Base-by-base conservation (phyloP, 1,284 basidiomycete genomes). In the Ceratobasidium sp. region DNA sequence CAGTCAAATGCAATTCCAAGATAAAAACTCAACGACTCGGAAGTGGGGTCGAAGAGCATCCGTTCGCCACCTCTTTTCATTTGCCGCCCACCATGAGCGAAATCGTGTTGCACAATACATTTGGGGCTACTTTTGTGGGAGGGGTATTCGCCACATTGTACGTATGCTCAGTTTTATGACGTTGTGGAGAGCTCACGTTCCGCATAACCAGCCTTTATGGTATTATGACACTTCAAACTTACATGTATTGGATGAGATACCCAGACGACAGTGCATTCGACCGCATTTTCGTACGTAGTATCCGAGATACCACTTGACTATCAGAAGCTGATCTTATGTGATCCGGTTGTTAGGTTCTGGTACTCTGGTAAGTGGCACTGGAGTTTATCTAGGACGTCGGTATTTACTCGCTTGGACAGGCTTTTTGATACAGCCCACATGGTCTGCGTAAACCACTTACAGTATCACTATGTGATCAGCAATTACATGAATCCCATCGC, bases 401-500 rank as follows among this genome's bases (percentile, higher is more conserved):
- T 50, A 27, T 47, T 64, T 15, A 64, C 20, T 38, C 17, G 55
- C 27, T 13, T 42, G 3, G 15, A 35, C 35, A 64, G 60, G 60
- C 8, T 22, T 29, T 17, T 65, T 17, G 62, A 65, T 27, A 65
- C 62, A 13, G 15, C 43, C 25, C 62, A 65, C 17, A 34, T 65
- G 5, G 38, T 53, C 15, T 65, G 49, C 49, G 53, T 65, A 22
- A 53, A 49, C 27, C 62, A 65, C 17, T 53, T 65, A 49, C 49
- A 65, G 17, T 65, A 65, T n/a, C 49, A 38, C 20, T 78, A 78
- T 68, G 70, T 77, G 31, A 69, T 78, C 10, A 72, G 73, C 12
- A 78, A 77, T 56, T 77, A 75, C 58, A 71, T 67, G 47, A 72
- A 75, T 35, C 47, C 52, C 13, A 71, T 69, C 43, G 75, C 74